phyloP scores from a whole-genome alignment of 2,329 filamentous ascomycete species.

The Paracorniculantispora psalliotae region DNA sequence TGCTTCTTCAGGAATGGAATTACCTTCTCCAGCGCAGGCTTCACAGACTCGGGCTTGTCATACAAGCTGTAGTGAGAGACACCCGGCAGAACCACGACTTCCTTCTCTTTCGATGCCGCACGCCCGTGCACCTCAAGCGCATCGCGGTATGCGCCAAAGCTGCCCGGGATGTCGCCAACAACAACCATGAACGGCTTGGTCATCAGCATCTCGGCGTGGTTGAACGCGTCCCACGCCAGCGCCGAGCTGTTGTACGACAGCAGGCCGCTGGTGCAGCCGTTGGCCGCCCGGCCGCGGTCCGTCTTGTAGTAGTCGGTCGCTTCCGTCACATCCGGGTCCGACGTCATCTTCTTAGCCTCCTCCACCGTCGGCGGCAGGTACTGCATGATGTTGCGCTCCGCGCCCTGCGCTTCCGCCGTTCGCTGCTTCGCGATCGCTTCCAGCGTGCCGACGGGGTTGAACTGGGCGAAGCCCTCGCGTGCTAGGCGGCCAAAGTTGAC shows the following conservation, averaged over 20 bases:
- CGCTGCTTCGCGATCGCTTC: constrained; percentile 12
- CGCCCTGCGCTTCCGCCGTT: constrained; percentile 1
- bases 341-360: background rate
- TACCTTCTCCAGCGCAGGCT: constrained; percentile 12
- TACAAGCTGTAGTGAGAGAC: constrained; percentile 13
- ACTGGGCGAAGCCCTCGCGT: constrained; percentile 15
- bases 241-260: constrained; percentile 9
- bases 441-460: constrained; percentile 4
- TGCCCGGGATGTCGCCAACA: constrained; percentile 9
- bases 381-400: background rate
- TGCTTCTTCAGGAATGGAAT: constrained; percentile 17
- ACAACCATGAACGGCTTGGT: constrained; percentile 13
- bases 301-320: constrained; percentile 14
- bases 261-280: constrained; percentile 5
- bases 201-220: constrained; percentile 9
- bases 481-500: constrained; percentile 26
- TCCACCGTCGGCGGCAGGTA: constrained; percentile 9
- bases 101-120: constrained; percentile 11
- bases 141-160: constrained; percentile 11
- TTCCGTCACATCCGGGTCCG: constrained; percentile 1
- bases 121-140: constrained; percentile 8
- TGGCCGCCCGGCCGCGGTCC: background rate
- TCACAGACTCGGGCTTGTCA: constrained; percentile 13
- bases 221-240: constrained; percentile 14
- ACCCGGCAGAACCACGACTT: constrained; percentile 12